These are phyloP conservation scores for Buxus sempervirens DNA, from an alignment of 164 flowering plant genomes.

Conservation along the genomic window DNA sequence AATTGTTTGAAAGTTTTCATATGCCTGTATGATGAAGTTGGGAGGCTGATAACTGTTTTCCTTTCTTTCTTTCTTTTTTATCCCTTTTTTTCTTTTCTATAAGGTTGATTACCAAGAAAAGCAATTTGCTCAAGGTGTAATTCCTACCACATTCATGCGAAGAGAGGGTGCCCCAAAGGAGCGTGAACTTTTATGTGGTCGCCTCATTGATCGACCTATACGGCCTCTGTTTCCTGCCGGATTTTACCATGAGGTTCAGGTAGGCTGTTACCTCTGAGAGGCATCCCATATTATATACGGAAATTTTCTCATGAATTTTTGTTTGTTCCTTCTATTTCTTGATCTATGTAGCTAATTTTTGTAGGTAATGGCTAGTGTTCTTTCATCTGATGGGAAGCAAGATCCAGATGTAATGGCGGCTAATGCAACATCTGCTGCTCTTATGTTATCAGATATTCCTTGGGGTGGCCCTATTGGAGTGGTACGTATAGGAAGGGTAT, in stretches of 20 bases:
- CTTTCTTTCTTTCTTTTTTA: too few relatives aligned
- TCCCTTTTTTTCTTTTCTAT: conserved; percentile 1
- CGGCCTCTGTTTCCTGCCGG: conserved; percentile 94
- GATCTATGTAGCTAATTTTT: conserved; percentile 2
- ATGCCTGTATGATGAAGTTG: background rate
- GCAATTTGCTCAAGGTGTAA: conserved; percentile 91
- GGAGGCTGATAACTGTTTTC: conserved; percentile 6
- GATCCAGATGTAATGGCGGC: conserved; percentile 99
- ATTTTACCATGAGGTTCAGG: conserved; percentile 95
- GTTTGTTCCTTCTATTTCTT: background rate
- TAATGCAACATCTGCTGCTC: conserved; percentile 99
- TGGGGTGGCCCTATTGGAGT: conserved; percentile 98
- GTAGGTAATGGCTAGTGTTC: conserved; percentile 89
- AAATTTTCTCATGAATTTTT: background rate
- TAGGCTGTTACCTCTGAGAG: conserved; percentile 16
- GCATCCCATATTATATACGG: background rate
- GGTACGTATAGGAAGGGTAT: conserved; percentile 80
- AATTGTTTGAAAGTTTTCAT: background rate
- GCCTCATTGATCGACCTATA: conserved; percentile 88
- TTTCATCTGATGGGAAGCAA: conserved; percentile 96
- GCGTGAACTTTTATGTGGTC: conserved; percentile 91
- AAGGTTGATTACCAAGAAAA: conserved; percentile 99
- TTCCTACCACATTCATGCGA: conserved; percentile 84
- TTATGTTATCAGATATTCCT: conserved; percentile 96
- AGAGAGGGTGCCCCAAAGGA: conserved; percentile 99